A percentile compares a stretch with the other conserved stretches of the same genome.
Conservation (phyloP, 1,139 yeast genomes). For the Arxiozyma bovina region DNA sequence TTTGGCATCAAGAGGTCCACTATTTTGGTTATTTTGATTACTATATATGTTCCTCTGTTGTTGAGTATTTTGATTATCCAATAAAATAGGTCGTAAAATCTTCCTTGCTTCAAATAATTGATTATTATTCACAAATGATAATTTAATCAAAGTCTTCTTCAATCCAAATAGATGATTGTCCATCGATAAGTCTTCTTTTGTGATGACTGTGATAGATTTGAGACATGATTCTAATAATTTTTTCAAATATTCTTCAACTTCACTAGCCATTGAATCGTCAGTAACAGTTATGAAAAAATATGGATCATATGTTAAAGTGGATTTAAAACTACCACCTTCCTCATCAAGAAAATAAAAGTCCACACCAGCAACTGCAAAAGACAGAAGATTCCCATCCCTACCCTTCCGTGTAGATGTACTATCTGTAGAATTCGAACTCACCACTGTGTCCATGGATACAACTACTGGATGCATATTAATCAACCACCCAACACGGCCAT, state of each 20-base stretch:
- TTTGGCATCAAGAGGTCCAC: slow-evolving; percentile 42
- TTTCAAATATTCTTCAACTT: slow-evolving; percentile 77
- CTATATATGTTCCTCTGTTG: slow-evolving; percentile 62
- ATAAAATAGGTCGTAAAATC: slow-evolving; percentile 57
- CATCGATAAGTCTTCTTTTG: slow-evolving; percentile 68
- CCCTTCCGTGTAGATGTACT: slow-evolving; percentile 42
- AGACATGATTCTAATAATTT: slow-evolving; percentile 56
- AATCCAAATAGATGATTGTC: slow-evolving; percentile 86
- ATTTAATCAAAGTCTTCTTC: slow-evolving; percentile 51
- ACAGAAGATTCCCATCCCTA: slow-evolving; percentile 34
- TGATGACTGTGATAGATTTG: slow-evolving; percentile 46
- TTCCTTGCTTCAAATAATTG: slow-evolving; percentile 73
- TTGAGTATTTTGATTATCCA: slow-evolving; percentile 54
- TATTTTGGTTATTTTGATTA: slow-evolving; percentile 4
- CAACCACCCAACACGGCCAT: slow-evolving; percentile 75
- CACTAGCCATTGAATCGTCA: slow-evolving; percentile 46
- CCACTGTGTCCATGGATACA: slow-evolving; percentile 23
- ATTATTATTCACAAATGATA: slow-evolving; percentile 64
- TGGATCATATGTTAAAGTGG: slow-evolving; percentile 77
- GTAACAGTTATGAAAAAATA: slow-evolving; percentile 71
- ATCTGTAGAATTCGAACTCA: slow-evolving; percentile 15
- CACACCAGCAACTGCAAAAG: slow-evolving; percentile 75
- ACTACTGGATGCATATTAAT: slow-evolving; percentile 67
- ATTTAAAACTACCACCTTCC: slow-evolving; percentile 93
- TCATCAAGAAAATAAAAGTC: slow-evolving; percentile 94